phyloP scores from a whole-genome alignment of 352 stramenopile genomes.

The Phytophthora syringae region DNA sequence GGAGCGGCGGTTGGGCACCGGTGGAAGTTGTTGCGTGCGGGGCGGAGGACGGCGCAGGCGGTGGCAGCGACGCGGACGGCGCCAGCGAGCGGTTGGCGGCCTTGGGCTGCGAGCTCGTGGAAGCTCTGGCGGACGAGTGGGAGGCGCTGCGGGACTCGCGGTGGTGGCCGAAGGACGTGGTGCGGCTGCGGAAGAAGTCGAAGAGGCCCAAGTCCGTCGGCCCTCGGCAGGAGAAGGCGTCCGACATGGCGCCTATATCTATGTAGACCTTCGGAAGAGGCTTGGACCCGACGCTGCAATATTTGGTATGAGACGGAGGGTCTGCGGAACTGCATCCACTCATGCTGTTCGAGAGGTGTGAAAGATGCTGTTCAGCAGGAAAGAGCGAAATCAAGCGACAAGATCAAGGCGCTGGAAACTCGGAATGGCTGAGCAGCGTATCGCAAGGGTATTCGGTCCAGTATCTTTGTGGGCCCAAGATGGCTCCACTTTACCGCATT shows the following conservation, averaged over 20 bases:
- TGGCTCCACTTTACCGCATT: conserved; percentile 8
- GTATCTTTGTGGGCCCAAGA: background rate
- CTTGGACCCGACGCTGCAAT: conserved; percentile 3
- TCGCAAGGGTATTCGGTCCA: no score
- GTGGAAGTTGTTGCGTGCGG: background rate
- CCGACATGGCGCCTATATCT: conserved; percentile 32
- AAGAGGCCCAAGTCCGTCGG: conserved; percentile 60
- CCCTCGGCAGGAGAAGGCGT: conserved; percentile 36
- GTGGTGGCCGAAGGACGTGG: conserved; percentile 45
- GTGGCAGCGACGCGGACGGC: conserved; percentile 36
- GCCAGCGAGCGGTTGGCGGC: conserved; percentile 5
- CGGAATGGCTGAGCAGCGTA: background rate
- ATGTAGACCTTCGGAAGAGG: no score
- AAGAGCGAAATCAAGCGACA: background rate
- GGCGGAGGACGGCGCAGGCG: conserved; percentile 18
- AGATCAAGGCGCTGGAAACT: conserved; percentile 2
- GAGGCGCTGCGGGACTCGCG: conserved; percentile 34
- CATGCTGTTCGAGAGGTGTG: background rate
- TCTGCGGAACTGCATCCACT: conserved; percentile 7
- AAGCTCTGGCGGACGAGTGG: conserved; percentile 20
- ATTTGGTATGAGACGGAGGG: conserved; percentile 25
- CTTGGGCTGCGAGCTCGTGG: conserved; percentile 22
- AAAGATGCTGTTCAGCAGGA: background rate
- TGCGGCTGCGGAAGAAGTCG: conserved; percentile 79
- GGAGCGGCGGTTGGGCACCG: background rate